Evolutionary conservation across 1,139 yeast species (phyloP).

Genomic region (Saccharomyces hybrid): DNA sequence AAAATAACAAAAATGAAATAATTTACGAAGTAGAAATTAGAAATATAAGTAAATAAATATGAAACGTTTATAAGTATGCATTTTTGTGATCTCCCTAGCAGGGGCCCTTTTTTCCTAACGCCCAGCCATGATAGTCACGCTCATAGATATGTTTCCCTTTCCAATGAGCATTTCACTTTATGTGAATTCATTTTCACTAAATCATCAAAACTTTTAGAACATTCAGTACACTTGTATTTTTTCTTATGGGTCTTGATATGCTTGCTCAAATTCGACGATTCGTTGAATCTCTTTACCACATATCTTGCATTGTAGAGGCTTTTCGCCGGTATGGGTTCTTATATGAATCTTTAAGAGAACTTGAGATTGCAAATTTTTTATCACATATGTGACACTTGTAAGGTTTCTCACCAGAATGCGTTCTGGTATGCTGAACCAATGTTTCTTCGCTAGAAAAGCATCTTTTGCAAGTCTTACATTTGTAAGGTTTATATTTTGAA

Average conservation of each 20-base stretch:
- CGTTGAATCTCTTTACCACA: constrained; percentile 84
- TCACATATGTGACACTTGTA: constrained; percentile 58
- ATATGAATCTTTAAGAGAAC: constrained; percentile 57
- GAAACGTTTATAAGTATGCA: background rate
- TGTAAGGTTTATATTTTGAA: constrained; percentile 72
- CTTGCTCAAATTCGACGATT: constrained; percentile 79
- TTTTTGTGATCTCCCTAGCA: background rate
- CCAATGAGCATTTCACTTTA: constrained; percentile 8
- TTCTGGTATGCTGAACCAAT: constrained; percentile 59
- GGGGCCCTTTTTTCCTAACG: background rate
- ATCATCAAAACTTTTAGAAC: constrained; percentile 45
- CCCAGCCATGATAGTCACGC: background rate
- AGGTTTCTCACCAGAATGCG: constrained; percentile 91
- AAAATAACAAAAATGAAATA: background rate
- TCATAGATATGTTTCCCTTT: background rate
- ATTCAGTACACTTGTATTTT: constrained; percentile 42
- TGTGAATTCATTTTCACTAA: constrained; percentile 13
- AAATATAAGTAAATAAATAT: background rate
- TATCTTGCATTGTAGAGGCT: constrained; percentile 75
- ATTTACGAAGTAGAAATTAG: background rate
- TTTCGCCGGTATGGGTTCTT: constrained; percentile 86
- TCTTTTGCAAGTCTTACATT: constrained; percentile 59
- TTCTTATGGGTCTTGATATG: constrained; percentile 69
- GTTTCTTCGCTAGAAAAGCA: constrained; percentile 54
- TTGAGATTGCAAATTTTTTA: constrained; percentile 52